Base-by-base conservation (phyloP, 306 rosid species). In the Quercus ilex region DNA sequence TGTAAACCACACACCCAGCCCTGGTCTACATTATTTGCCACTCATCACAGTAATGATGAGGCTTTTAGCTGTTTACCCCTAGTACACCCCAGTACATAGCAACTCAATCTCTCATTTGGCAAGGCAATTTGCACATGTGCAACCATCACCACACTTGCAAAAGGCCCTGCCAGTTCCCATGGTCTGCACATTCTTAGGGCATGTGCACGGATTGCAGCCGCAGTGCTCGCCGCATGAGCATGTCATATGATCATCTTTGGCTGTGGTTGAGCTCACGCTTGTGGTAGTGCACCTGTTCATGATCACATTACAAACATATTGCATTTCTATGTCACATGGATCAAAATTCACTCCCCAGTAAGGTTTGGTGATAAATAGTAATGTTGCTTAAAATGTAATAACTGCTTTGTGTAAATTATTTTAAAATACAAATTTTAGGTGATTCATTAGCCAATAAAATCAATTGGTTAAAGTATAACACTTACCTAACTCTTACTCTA, bases 161-260 rank as follows among this genome's bases (percentile, higher is more conserved):
- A 31, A 55, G 43, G 70, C 79, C 82, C 41, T 83, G 64, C 88
- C 92, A n/a, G 81, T 74, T 33, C 87, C 90, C 19, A 86, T 81
- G 14, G 63, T 20, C 19, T 67, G 78, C 1, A 77, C 77, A 20
- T 82, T 75, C n/a, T 74, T 75, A 23, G 87, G 60, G 7, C 98
- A 94, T 1, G 83, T 53, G 75, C 98, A 90, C 2, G 97, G 98
- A 59, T 92, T 92, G 88, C 97, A 92, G 13, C 89, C 88, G 21
- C 97, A 94, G 51, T 92, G 93, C 74, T 91, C 87, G 5, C 98
- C 96, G 20, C 98, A 94, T 2, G 93, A n/a, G 79, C 98, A 94
- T 28, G 86, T 85, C 57, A 33, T 20, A 77, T 88, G 91, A 3
- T 33, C 78, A 11, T 28, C 18, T 18, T 83, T 80, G 38, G 78